Conservation (phyloP, 208 protist genomes). For the Perkinsela sp. region DNA sequence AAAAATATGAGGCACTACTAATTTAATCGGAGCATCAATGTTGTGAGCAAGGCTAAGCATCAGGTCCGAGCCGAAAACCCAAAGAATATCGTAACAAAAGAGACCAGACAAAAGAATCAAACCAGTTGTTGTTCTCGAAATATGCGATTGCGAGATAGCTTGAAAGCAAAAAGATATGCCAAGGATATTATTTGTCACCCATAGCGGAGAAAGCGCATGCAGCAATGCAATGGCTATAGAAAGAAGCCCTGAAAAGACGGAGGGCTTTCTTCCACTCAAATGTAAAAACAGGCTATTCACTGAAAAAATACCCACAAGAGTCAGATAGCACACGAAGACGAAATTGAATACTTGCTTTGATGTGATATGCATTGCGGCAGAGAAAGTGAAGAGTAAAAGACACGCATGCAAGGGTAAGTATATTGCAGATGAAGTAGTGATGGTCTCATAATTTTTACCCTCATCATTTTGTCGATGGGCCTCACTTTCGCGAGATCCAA, state of each 20-base stretch:
- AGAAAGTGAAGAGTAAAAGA: constrained; percentile 29
- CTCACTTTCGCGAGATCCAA: neutral
- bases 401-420: constrained; percentile 39
- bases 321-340: constrained; percentile 31
- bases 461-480: neutral
- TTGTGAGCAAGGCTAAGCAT: constrained; percentile 78
- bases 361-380: constrained; percentile 36
- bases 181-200: constrained; percentile 75
- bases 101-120: constrained; percentile 50
- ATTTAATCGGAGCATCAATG: constrained; percentile 78
- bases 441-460: neutral
- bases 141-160: constrained; percentile 17
- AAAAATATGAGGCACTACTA: constrained; percentile 65
- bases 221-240: constrained; percentile 14
- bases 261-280: constrained; percentile 16
- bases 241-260: constrained; percentile 24
- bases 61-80: constrained; percentile 85
- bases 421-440: constrained; percentile 14
- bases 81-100: constrained; percentile 92
- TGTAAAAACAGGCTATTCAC: constrained; percentile 14
- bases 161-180: constrained; percentile 59
- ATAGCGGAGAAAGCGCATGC: constrained; percentile 53
- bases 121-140: constrained; percentile 23
- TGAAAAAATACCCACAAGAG: constrained; percentile 24
- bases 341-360: constrained; percentile 33